phyloP scores from a whole-genome alignment of 1,284 basidiomycete genomes.

The Trichosporon ovoides region DNA sequence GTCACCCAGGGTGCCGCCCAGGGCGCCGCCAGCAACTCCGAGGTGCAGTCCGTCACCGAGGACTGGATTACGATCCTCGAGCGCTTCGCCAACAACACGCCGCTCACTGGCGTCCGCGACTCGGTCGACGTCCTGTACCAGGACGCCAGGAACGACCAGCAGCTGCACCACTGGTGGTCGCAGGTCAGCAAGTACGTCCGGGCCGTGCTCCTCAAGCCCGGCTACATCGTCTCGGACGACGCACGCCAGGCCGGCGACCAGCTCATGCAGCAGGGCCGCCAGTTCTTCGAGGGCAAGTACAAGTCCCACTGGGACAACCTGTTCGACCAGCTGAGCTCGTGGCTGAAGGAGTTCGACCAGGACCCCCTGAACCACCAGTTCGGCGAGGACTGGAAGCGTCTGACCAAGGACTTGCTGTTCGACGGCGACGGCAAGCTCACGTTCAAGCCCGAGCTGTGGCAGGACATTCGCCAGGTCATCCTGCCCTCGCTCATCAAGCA shows the following conservation, averaged over 20 bases:
- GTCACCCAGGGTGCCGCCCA: conserved; percentile 24
- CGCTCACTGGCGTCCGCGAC: conserved; percentile 64
- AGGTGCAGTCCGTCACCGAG: conserved; percentile 13
- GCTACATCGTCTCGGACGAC: conserved; percentile 77
- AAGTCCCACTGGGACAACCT: conserved; percentile 74
- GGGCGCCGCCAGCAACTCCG: conserved; percentile 50
- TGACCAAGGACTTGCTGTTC: conserved; percentile 76
- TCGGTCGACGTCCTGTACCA: conserved; percentile 68
- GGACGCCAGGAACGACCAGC: conserved; percentile 70
- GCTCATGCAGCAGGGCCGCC: conserved; percentile 64
- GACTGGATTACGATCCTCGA: conserved; percentile 79
- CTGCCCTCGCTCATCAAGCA: conserved; percentile 70
- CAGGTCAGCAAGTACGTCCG: conserved; percentile 62
- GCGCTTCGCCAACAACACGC: conserved; percentile 74
- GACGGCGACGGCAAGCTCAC: conserved; percentile 69
- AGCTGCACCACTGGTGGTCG: conserved; percentile 71
- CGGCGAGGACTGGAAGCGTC: conserved; percentile 73
- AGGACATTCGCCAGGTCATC: conserved; percentile 73
- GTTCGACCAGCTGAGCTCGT: conserved; percentile 64
- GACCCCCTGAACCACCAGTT: conserved; percentile 78
- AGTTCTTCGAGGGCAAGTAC: conserved; percentile 77
- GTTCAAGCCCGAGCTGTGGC: conserved; percentile 87
- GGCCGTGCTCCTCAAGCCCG: conserved; percentile 74
- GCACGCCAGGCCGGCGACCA: conserved; percentile 60
- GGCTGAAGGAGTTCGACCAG: conserved; percentile 76